These are phyloP conservation scores for Fusarium proliferatum DNA, from an alignment of 2,329 filamentous ascomycete genomes.

Conservation along the genomic window DNA sequence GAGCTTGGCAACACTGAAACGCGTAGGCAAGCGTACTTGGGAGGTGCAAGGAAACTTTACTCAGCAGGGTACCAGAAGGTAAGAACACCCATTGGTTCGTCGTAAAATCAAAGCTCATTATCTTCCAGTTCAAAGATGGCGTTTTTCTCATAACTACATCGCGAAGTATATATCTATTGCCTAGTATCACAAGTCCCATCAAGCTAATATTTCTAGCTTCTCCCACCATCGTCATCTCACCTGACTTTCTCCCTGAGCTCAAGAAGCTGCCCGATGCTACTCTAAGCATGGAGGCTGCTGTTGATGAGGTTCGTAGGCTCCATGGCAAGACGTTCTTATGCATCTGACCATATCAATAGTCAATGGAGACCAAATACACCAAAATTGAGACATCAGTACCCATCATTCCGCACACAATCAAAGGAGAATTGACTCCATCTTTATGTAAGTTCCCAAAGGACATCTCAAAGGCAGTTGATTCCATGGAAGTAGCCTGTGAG, in stretches of 20 bases:
- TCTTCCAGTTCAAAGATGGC: slow-evolving; percentile 19
- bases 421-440: not conserved
- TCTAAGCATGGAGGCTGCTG: slow-evolving; percentile 29
- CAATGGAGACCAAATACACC: not conserved
- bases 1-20: slow-evolving; percentile 15
- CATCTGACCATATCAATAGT: not conserved
- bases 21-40: slow-evolving; percentile 25
- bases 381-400: not conserved
- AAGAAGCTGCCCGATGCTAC: slow-evolving; percentile 23
- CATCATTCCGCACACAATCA: not conserved
- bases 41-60: slow-evolving; percentile 23
- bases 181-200: rapidly evolving
- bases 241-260: slow-evolving; percentile 23
- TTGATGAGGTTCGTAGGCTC: slow-evolving; percentile 17
- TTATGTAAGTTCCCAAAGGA: not conserved
- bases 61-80: slow-evolving; percentile 24
- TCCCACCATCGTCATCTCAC: slow-evolving; percentile 23
- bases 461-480: no score
- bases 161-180: not conserved
- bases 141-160: slow-evolving; percentile 31
- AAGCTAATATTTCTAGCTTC: slow-evolving; percentile 19
- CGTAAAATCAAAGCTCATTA: no score
- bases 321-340: no score
- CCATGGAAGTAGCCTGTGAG: no score
- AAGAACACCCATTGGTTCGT: not conserved